Percentiles rank a stretch among this genome's conserved stretches.
These are phyloP conservation scores for Cladosporium oxysporum DNA, from an alignment of 2,329 filamentous ascomycete species.

Conservation along the genomic window DNA sequence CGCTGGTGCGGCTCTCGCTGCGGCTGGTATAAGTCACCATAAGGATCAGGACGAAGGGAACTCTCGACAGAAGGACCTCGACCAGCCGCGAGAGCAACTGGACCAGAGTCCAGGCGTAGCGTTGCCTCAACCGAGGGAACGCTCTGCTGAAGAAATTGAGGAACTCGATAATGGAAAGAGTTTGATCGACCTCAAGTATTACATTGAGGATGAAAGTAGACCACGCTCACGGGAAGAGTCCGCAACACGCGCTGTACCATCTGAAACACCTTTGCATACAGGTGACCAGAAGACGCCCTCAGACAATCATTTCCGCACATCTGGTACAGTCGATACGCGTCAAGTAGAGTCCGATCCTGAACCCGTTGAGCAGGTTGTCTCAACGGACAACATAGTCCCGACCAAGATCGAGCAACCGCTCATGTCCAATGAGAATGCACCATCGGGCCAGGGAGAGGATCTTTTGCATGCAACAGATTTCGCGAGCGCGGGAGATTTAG, in stretches of 20 bases:
- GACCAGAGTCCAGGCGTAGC: too few relatives aligned
- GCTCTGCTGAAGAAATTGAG: constrained; percentile 8
- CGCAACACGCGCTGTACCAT: not conserved
- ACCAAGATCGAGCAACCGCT: not conserved
- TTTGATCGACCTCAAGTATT: constrained; percentile 27
- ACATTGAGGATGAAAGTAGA: constrained; percentile 16
- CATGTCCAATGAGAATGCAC: too few relatives aligned
- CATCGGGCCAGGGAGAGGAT: too few relatives aligned
- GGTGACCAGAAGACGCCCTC: not conserved
- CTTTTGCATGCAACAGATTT: too few relatives aligned
- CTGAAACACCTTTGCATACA: not conserved
- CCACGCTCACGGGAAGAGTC: not conserved
- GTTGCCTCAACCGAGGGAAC: not conserved
- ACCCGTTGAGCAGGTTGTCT: not conserved
- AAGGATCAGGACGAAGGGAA: not conserved
- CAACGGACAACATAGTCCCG: not conserved
- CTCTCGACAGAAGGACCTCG: not conserved
- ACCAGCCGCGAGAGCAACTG: not conserved
- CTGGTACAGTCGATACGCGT: not conserved
- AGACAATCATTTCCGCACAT: not conserved
- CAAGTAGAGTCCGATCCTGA: not conserved
- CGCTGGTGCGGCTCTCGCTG: not conserved
- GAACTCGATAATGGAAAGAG: constrained; percentile 27
- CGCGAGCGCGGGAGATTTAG: not conserved
- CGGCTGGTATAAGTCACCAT: not conserved